Evolutionary conservation across 129 eudicot genomes (phyloP).

Genomic region (Helianthus tuberosus): DNA sequence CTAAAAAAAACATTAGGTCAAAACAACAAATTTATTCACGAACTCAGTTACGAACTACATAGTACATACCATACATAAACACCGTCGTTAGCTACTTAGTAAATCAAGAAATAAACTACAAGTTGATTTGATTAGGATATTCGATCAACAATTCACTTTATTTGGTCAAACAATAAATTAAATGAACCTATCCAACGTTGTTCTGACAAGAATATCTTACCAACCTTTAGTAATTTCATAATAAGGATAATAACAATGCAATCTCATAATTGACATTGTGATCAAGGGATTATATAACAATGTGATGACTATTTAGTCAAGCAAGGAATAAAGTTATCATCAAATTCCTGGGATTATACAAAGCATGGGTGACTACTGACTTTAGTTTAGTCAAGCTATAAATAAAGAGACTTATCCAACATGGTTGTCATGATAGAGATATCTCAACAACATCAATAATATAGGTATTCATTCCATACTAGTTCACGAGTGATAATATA

Average conservation of each 20-base stretch:
- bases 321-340: background rate
- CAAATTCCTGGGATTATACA: background rate
- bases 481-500: slow-evolving; percentile 23
- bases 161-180: slow-evolving; percentile 22
- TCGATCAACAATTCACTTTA: slow-evolving; percentile 1
- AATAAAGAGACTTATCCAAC: background rate
- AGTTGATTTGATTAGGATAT: too few species aligned
- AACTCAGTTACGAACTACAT: too few species aligned
- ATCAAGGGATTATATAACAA: slow-evolving; percentile 4
- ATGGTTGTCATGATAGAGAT: slow-evolving; percentile 10
- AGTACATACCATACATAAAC: too few species aligned
- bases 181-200: background rate
- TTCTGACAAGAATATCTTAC: background rate
- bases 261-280: slow-evolving; percentile 8
- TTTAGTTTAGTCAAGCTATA: slow-evolving; percentile 13
- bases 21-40: too few species aligned
- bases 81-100: too few species aligned
- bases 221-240: background rate
- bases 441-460: slow-evolving; percentile 23
- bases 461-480: background rate
- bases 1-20: too few species aligned
- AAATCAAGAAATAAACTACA: too few species aligned
- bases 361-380: background rate
- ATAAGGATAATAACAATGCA: background rate
- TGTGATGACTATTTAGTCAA: slow-evolving; percentile 12